Conservation (phyloP, 441 rosid species). For the Isatis lusitanica region DNA sequence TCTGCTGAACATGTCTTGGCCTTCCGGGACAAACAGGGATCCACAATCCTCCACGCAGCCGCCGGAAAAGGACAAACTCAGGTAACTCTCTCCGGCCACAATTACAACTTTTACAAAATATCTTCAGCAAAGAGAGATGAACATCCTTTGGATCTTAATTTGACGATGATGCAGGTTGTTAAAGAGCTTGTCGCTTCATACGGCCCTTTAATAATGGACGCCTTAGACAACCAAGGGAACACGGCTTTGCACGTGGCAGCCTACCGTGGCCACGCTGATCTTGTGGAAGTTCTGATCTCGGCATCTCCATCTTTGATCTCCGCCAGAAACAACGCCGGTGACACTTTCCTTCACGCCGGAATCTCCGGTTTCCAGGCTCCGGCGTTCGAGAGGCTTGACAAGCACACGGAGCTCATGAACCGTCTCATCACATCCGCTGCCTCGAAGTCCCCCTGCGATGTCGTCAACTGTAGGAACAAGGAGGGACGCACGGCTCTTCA, state of each 20-base stretch:
- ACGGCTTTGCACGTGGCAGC: slow-evolving; percentile 82
- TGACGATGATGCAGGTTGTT: slow-evolving; percentile 54
- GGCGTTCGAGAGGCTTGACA: slow-evolving; percentile 74
- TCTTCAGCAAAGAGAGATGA: neutral
- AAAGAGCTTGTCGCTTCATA: slow-evolving; percentile 58
- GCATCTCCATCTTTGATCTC: slow-evolving; percentile 65
- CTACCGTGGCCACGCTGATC: slow-evolving; percentile 69
- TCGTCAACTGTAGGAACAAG: slow-evolving; percentile 64
- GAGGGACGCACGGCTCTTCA: slow-evolving; percentile 86
- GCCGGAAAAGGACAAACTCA: slow-evolving; percentile 79
- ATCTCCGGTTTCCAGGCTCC: slow-evolving; percentile 80
- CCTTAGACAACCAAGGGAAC: slow-evolving; percentile 69
- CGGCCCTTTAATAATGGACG: slow-evolving; percentile 40
- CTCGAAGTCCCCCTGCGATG: slow-evolving; percentile 23
- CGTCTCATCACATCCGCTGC: slow-evolving; percentile 47
- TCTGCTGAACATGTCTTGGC: slow-evolving; percentile 47
- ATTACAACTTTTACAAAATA: neutral
- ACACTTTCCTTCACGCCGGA: slow-evolving; percentile 77
- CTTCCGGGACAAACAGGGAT: slow-evolving; percentile 70
- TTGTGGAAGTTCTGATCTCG: slow-evolving; percentile 61
- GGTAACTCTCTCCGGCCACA: slow-evolving; percentile 39
- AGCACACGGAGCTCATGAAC: slow-evolving; percentile 80
- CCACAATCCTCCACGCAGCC: slow-evolving; percentile 83
- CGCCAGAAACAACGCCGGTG: slow-evolving; percentile 66
- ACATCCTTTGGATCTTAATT: neutral